Base-by-base conservation (phyloP, 208 protist species). In the Leishmania amazonensis region DNA sequence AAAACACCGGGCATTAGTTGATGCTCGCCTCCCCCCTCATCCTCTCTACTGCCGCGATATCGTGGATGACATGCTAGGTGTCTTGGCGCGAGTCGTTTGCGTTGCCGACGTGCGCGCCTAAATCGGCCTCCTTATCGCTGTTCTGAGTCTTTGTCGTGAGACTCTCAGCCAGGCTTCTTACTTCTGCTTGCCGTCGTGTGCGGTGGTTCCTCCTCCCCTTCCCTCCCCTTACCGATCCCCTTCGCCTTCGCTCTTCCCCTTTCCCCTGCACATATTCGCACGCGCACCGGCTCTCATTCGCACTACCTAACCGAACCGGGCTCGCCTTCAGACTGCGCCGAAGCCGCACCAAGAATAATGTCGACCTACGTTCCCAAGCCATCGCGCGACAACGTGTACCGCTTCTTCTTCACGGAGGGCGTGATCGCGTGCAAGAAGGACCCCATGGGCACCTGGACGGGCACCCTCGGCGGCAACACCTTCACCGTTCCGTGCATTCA, bases 401-500 rank as follows among this genome's bases (percentile, higher is more conserved):
- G 94, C 89, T 97, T 97, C 94, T 93, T 97, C 90, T 97, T 97
- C 86, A 96, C 92, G 42, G 94, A 97, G 88, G 92, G 94, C 83
- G 94, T 95, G 77, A 94, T 97, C 80, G 92, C 92, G 76, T 97
- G 94, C 92, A 95, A 97, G 89, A 97, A 97, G 94, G 92, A 97
- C 89, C 92, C 88, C 83, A 88, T 97, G 75, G 91, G 92, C 79
- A 96, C 86, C 87, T 97, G 94, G 94, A 92, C 88, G 53, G 94
- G 94, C 71, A 90, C 84, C 73, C 90, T 96, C 68, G 92, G 92
- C 81, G 94, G 90, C 47, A 97, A 91, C 86, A 77, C 87, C 57
- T 95, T 97, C 85, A 91, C 75, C 7, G 91, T 94, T 31, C 92
- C 94, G 78, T 89, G 88, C 86, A 81, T 96, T 38, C 94, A 97